Evolutionary conservation across 2,329 filamentous ascomycete species (phyloP).

Genomic region (Cytospora schulzeri): DNA sequence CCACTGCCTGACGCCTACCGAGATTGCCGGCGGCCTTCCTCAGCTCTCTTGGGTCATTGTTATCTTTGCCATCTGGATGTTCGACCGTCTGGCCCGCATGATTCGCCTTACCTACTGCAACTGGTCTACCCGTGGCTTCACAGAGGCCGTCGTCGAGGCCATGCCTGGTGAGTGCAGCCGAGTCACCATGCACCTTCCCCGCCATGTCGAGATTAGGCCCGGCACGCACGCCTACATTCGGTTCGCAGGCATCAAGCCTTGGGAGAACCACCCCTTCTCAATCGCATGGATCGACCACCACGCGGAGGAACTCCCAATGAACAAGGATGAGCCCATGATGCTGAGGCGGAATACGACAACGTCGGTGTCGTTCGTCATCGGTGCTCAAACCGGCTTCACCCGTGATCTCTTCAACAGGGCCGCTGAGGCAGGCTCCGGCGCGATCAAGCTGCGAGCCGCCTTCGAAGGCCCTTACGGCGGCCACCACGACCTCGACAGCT

Average conservation of each 20-base stretch:
- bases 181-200: slow-evolving; percentile 70
- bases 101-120: slow-evolving; percentile 67
- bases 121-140: slow-evolving; percentile 59
- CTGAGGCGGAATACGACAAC: slow-evolving; percentile 44
- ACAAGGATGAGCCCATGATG: slow-evolving; percentile 43
- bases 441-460: slow-evolving; percentile 68
- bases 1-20: slow-evolving; percentile 68
- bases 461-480: slow-evolving; percentile 90
- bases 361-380: slow-evolving; percentile 78
- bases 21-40: slow-evolving; percentile 65
- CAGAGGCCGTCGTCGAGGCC: slow-evolving; percentile 66
- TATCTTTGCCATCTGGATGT: slow-evolving; percentile 74
- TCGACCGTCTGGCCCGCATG: slow-evolving; percentile 68
- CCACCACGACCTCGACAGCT: slow-evolving; percentile 84
- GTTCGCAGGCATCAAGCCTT: slow-evolving; percentile 65
- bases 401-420: slow-evolving; percentile 76
- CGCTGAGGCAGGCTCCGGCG: slow-evolving; percentile 50
- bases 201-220: slow-evolving; percentile 65
- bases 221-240: slow-evolving; percentile 77
- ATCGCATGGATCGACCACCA: slow-evolving; percentile 71
- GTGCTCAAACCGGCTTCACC: slow-evolving; percentile 86
- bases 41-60: slow-evolving; percentile 76
- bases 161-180: slow-evolving; percentile 71
- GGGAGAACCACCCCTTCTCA: slow-evolving; percentile 79
- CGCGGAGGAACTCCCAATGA: slow-evolving; percentile 41